Conservation (phyloP, 1,139 yeast genomes). For the Geotrichum klebahnii region DNA sequence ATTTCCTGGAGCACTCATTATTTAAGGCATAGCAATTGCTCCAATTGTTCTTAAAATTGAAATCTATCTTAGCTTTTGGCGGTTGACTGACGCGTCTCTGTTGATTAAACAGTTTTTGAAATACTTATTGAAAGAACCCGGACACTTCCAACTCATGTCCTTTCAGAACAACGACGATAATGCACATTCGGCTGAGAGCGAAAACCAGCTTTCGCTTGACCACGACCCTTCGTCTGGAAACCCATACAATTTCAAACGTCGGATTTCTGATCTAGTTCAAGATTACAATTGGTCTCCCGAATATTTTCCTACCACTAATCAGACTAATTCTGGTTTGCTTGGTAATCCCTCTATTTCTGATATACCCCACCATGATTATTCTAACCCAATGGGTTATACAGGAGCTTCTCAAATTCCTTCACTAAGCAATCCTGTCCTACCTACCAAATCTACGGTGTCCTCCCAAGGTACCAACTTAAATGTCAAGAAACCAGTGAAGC, state of each 20-base stretch:
- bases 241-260: slow-evolving; percentile 6
- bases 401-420: slow-evolving; percentile 11
- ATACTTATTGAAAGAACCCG: no score
- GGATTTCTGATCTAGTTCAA: slow-evolving; percentile 18
- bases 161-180: not conserved
- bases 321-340: not conserved
- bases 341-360: not conserved
- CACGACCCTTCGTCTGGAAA: not conserved
- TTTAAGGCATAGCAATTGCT: no score
- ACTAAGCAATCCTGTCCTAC: slow-evolving; percentile 17
- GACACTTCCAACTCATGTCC: not conserved
- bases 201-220: not conserved
- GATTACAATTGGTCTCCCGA: slow-evolving; percentile 18
- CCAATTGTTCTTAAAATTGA: no score
- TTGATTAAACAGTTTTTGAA: no score
- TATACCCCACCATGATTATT: not conserved
- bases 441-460: slow-evolving; percentile 2
- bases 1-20: no score
- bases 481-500: slow-evolving; percentile 17
- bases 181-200: not conserved
- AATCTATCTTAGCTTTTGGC: no score
- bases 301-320: slow-evolving; percentile 7
- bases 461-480: slow-evolving; percentile 1
- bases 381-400: not conserved
- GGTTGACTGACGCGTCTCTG: not conserved